Base-by-base conservation (phyloP, 768 basidiomycete species). In the Clitopilus hobsonii region DNA sequence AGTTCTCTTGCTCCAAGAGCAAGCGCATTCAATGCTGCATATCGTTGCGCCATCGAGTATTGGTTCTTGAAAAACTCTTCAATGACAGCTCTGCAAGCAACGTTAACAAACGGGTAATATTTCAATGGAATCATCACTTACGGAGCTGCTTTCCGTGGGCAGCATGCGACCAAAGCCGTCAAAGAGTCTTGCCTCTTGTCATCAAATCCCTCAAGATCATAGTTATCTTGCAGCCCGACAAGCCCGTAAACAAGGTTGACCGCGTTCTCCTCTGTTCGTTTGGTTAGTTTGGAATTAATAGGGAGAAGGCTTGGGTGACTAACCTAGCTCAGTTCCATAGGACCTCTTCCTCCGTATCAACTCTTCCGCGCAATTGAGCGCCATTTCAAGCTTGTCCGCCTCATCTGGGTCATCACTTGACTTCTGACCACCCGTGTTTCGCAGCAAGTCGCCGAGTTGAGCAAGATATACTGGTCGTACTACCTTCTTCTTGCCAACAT, bases 41-140 rank as follows among this genome's bases (percentile, higher is more conserved):
- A 89, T 6, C 95, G 86, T 61, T 98, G 94, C 26, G 85, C 80
- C 16, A 83, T 81, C 0, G 97, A 95, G 69, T 96, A 97, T 59
- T 96, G 92, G 49, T 89, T 90, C 61, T 86, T 86, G 74, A 98
- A 99, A 69, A 94, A 95, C 64, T 97, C 91, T 66, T 96, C 93
- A 52, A 92, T 85, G 8, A 98, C 74, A 28, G 83, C 79, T 2
- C 95, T 97, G 64, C 8, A 53, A 47, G 14, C 2, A 29, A 8
- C 57, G 27, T 22, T 22, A 45, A 25, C 6, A 22, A 49, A 28
- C n/a, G 53, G 23, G 14, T 14, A 6, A 29, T 45, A 28, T 6
- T 18, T 36, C n/a, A n/a, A 16, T 22, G 22, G 14, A 26, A 23
- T 26, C 14, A 28, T 14, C 25, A 81, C 94, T 63, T 66, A 98